A percentile compares a stretch with the other conserved stretches of the same genome.
Conservation (phyloP, 148 eudicot species). For the Dianthus caryophyllus region DNA sequence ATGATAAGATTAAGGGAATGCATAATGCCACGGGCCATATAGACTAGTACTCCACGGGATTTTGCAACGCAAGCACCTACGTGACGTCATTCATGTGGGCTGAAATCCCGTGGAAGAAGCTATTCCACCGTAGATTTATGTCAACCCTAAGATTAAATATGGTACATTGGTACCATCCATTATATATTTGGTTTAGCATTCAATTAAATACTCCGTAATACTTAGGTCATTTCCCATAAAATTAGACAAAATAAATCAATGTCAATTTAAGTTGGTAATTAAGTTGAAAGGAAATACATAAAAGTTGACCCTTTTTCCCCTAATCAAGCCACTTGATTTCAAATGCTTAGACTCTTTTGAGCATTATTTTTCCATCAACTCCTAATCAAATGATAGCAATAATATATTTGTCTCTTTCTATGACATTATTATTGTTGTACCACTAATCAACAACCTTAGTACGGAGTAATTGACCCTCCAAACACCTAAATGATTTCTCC, state of each 20-base stretch:
- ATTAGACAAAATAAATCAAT: background rate
- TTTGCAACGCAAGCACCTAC: no score
- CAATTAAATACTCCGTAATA: background rate
- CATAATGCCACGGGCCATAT: no score
- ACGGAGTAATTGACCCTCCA: constrained; percentile 16
- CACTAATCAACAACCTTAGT: background rate
- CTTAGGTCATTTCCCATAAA: background rate
- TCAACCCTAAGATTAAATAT: no score
- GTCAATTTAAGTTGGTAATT: background rate
- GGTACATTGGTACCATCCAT: no score
- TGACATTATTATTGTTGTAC: constrained; percentile 9
- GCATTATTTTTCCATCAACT: no score
- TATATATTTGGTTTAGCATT: background rate
- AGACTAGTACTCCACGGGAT: no score
- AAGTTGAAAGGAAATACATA: background rate
- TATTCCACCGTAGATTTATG: no score
- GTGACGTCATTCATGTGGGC: no score
- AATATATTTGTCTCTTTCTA: constrained; percentile 14
- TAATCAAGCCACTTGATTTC: constrained; percentile 27
- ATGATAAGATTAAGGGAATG: no score
- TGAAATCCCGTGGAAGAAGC: no score
- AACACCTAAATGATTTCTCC: no score
- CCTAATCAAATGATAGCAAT: constrained; percentile 8
- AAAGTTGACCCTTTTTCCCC: constrained; percentile 16
- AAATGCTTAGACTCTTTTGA: background rate